Evolutionary conservation across 805 yeast genomes (phyloP).

Genomic region (Grigorovia humatica): DNA sequence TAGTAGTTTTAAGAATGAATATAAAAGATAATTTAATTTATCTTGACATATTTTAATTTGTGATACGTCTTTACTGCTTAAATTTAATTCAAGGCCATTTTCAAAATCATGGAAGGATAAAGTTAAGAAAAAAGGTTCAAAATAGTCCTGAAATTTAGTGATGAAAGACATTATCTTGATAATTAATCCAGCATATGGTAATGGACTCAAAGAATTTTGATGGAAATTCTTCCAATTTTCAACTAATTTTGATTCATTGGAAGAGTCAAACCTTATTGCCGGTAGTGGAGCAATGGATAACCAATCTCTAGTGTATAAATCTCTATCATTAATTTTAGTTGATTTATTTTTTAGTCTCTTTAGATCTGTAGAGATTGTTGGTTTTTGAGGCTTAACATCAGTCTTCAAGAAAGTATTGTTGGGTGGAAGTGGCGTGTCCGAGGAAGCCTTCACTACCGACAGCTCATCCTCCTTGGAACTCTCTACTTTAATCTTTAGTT

Average conservation of each 20-base stretch:
- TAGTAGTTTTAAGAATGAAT: slow-evolving; percentile 16
- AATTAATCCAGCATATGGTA: slow-evolving; percentile 23
- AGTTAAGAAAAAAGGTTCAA: slow-evolving; percentile 8
- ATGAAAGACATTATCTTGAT: slow-evolving; percentile 24
- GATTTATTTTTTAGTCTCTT: background rate
- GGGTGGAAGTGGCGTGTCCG: background rate
- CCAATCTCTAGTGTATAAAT: slow-evolving; percentile 14
- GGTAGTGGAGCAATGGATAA: slow-evolving; percentile 19
- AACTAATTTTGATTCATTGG: background rate
- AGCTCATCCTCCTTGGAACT: background rate
- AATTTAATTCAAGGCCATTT: slow-evolving; percentile 19
- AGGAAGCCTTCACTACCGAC: background rate
- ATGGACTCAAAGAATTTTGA: slow-evolving; percentile 8
- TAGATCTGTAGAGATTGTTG: slow-evolving; percentile 12
- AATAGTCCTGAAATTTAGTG: slow-evolving; percentile 19
- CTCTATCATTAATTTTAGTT: slow-evolving; percentile 3
- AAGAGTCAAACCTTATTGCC: no score
- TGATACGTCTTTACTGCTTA: slow-evolving; percentile 13
- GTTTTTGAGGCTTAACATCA: slow-evolving; percentile 7
- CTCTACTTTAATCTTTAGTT: background rate
- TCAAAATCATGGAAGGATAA: slow-evolving; percentile 26
- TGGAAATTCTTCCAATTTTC: background rate
- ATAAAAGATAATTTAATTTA: slow-evolving; percentile 21
- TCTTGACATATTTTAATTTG: slow-evolving; percentile 17
- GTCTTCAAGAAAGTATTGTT: background rate